Evolutionary conservation across 2,329 filamentous ascomycete species (phyloP).

Genomic region (Penicillium sp.): DNA sequence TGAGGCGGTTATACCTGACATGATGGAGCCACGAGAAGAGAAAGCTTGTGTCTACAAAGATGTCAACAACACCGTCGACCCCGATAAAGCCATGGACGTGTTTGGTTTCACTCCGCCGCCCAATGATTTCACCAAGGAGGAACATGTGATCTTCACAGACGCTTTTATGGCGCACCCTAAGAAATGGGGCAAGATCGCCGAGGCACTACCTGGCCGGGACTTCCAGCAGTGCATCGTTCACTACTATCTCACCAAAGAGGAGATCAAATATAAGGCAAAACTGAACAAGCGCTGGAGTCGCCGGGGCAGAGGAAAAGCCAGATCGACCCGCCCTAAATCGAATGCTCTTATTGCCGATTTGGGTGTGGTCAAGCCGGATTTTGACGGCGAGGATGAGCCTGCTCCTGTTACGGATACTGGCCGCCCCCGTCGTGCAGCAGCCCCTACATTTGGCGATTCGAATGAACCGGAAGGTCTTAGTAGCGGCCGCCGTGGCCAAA

Average conservation of each 20-base stretch:
- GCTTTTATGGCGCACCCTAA: slow-evolving; percentile 51
- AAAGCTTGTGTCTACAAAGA: slow-evolving; percentile 46
- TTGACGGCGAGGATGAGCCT: slow-evolving; percentile 46
- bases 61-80: slow-evolving; percentile 45
- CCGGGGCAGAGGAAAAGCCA: slow-evolving; percentile 37
- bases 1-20: slow-evolving; percentile 49
- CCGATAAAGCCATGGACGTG: slow-evolving; percentile 40
- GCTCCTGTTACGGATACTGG: slow-evolving; percentile 51
- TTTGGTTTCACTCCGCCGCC: slow-evolving; percentile 47
- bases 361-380: slow-evolving; percentile 42
- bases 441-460: slow-evolving; percentile 49
- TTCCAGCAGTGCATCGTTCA: slow-evolving; percentile 52
- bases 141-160: slow-evolving; percentile 47
- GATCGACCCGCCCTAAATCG: slow-evolving; percentile 44
- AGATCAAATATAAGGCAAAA: slow-evolving; percentile 51
- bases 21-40: slow-evolving; percentile 44
- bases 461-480: slow-evolving; percentile 30
- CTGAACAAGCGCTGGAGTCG: slow-evolving; percentile 47
- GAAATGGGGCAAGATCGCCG: slow-evolving; percentile 53
- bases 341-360: slow-evolving; percentile 50
- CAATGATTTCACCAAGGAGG: slow-evolving; percentile 49
- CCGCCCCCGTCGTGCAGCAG: slow-evolving; percentile 49
- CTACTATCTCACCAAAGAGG: slow-evolving; percentile 52
- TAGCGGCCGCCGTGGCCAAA: slow-evolving; percentile 35
- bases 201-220: slow-evolving; percentile 45